phyloP scores from a whole-genome alignment of 352 stramenopile genomes.

The Blastocystis sp. region DNA sequence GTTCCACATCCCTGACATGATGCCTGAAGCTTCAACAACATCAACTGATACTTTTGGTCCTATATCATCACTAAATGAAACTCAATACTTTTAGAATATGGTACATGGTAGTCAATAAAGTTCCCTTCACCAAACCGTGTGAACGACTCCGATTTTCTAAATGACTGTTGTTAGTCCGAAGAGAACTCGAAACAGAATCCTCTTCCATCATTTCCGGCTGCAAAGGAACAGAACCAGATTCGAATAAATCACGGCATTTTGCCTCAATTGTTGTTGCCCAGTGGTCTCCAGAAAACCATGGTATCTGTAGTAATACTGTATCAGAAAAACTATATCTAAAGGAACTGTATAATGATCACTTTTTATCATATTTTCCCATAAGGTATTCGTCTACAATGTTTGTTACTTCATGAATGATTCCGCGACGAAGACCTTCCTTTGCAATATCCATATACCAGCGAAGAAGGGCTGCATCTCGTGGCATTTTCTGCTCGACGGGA shows the following conservation, averaged over 20 bases:
- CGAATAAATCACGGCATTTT: constrained; percentile 69
- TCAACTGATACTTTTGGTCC: neutral
- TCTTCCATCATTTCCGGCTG: neutral
- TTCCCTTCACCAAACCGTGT: neutral
- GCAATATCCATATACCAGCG: constrained; percentile 88
- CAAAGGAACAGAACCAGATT: neutral
- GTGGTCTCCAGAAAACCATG: constrained; percentile 68
- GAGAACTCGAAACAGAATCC: too few species aligned
- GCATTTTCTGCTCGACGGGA: constrained; percentile 94
- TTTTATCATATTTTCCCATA: constrained; percentile 73
- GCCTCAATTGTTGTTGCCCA: constrained; percentile 68
- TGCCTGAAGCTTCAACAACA: neutral
- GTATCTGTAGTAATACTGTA: constrained; percentile 67
- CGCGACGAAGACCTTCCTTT: constrained; percentile 74
- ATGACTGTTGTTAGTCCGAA: neutral
- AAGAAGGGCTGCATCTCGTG: constrained; percentile 91
- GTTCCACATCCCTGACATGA: neutral
- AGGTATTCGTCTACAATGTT: constrained; percentile 93
- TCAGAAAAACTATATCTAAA: constrained; percentile 78
- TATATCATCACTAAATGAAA: neutral
- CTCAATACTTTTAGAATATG: neutral
- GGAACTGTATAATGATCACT: constrained; percentile 63
- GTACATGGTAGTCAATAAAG: neutral
- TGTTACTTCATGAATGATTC: constrained; percentile 84
- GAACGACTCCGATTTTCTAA: neutral